phyloP scores from a whole-genome alignment of 352 stramenopile species.

The Pythium graminicola region DNA sequence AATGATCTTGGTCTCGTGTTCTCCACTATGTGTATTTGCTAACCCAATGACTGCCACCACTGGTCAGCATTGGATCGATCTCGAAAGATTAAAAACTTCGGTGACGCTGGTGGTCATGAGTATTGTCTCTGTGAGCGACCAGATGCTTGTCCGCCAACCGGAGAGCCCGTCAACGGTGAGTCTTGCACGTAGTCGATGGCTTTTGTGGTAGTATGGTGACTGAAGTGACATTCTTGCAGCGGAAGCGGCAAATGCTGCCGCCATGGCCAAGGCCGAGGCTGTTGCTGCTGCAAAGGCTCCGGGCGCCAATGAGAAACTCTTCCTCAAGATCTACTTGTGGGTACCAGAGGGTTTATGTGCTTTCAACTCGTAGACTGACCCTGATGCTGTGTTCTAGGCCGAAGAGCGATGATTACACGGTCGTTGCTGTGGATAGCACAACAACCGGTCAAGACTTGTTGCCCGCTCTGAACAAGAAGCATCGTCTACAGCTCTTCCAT shows the following conservation, averaged over 20 bases:
- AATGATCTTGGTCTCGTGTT: background rate
- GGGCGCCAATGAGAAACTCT: slow-evolving; percentile 60
- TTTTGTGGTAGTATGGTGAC: background rate
- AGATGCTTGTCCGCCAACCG: slow-evolving; percentile 70
- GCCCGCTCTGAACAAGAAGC: slow-evolving; percentile 84
- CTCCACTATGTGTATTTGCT: background rate
- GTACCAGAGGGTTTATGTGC: background rate
- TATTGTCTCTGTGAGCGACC: slow-evolving; percentile 84
- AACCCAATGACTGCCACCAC: background rate
- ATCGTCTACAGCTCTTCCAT: slow-evolving; percentile 77
- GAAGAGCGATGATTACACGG: slow-evolving; percentile 86
- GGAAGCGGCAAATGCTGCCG: slow-evolving; percentile 19
- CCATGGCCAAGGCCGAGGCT: slow-evolving; percentile 19
- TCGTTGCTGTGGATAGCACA: slow-evolving; percentile 73
- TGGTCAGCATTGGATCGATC: slow-evolving; percentile 66
- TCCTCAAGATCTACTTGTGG: slow-evolving; percentile 87
- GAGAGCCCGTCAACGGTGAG: slow-evolving; percentile 32
- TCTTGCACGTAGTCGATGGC: background rate
- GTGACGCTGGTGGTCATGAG: slow-evolving; percentile 78
- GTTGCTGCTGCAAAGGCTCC: slow-evolving; percentile 39
- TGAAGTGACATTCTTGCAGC: background rate
- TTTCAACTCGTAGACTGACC: background rate
- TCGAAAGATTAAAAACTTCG: slow-evolving; percentile 88
- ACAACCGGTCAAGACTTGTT: slow-evolving; percentile 77
- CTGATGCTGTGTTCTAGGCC: slow-evolving; percentile 32